Base-by-base conservation (phyloP, 768 basidiomycete species). In the Pleurotus cornucopiae region DNA sequence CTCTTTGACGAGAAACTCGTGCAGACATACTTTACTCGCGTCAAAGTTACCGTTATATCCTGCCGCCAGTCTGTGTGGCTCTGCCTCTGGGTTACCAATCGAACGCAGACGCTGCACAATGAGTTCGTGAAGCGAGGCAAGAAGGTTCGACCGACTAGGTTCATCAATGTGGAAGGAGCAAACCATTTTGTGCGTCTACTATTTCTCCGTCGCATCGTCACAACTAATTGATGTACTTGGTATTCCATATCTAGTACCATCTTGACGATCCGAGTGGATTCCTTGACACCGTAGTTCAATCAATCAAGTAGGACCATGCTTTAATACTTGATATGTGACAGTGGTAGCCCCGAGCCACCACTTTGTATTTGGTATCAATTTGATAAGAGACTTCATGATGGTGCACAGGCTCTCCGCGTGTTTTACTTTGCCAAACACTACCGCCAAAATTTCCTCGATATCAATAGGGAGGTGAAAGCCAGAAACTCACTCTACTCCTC, bases 171-270 rank as follows among this genome's bases (percentile, higher is more conserved):
- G 16, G 58, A 65, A 16, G 60, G 61, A 5, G 67, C 61, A 3
- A 73, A 75, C 58, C 73, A 75, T 55, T 71, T 74, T 53, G 73
- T 75, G 52, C 56, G 73, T 63, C 37, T 7, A 18, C 49, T 46
- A 3, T 14, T 14, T 6, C 14, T 43, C 13, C 14, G 5, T 14
- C 9, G 20, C 6, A n/a, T 43, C 41, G 9, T 14, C 18, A 13
- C 6, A 18, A 14, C 41, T 43, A 12, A 43, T 43, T 16, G 4
- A 41, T 41, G 12, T 2, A 20, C 5, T 14, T 13, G 14, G 1
- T 13, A 11, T 43, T 43, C 20, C 14, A n/a, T 43, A 4, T 12
- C 4, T 43, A 43, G 41, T n/a, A n/a, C 41, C 41, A 43, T 14
- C 20, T n/a, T 3, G 41, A 43, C 41, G 41, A 43, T 43, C 41